A percentile compares a stretch with the other conserved stretches of the same genome.
These are phyloP conservation scores for Licmophora abbreviata DNA, from an alignment of 108 stramenopile species.

Conservation along the genomic window DNA sequence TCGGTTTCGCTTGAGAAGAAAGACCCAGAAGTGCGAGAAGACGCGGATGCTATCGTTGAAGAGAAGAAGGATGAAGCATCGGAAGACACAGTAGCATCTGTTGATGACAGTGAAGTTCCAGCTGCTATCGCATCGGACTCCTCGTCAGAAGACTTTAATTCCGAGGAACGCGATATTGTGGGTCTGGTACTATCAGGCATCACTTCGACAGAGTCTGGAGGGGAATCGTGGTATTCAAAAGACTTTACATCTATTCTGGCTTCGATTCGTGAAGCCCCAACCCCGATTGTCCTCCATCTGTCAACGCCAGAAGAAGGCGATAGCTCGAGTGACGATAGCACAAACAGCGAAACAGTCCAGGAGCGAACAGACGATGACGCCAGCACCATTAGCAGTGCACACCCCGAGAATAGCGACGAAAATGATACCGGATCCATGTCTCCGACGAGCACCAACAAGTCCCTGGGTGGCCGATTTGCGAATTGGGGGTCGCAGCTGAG, in stretches of 20 bases:
- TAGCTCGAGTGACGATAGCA: conserved; percentile 2
- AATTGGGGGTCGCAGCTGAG: no score
- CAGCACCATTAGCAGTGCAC: neutral
- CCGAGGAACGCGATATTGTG: no score
- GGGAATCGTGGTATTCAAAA: conserved; percentile 4
- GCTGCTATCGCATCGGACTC: no score
- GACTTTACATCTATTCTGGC: conserved; percentile 27
- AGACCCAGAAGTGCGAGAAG: no score
- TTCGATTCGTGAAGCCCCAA: conserved; percentile 11
- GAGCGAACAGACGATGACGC: neutral
- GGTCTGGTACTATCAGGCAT: conserved; percentile 14
- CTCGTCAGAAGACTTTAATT: no score
- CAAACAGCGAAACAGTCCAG: neutral
- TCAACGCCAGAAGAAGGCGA: conserved; percentile 3
- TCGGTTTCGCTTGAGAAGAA: no score
- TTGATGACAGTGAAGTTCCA: no score
- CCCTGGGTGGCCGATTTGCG: no score
- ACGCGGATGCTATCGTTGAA: no score
- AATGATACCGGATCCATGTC: neutral
- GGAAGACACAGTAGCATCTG: no score
- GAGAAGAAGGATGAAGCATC: no score
- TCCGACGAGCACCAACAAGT: no score
- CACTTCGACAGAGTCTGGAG: neutral
- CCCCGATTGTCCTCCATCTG: conserved; percentile 15
- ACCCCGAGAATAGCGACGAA: neutral